Conservation (phyloP, 768 basidiomycete species). For the Pholiota microspora region DNA sequence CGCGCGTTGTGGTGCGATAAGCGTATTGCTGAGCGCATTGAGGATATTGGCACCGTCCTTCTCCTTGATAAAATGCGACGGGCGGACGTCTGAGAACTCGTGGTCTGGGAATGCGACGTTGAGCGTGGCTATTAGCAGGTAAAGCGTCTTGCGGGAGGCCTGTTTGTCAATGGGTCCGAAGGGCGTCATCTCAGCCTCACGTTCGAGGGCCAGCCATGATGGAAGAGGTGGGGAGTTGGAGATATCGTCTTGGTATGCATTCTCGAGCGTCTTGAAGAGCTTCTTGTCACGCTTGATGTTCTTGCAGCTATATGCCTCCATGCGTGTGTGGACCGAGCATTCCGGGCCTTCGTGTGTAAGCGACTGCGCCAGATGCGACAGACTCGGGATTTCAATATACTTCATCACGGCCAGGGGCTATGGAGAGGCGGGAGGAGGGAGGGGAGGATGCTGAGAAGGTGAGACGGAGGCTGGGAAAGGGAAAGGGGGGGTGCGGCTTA, state of each 20-base stretch:
- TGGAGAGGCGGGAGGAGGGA: constrained; percentile 1
- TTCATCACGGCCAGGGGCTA: constrained; percentile 55
- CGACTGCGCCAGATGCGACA: constrained; percentile 72
- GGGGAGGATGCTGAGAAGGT: neutral
- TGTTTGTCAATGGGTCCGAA: constrained; percentile 91
- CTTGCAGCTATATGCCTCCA: constrained; percentile 98
- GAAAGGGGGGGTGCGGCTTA: constrained; percentile 14
- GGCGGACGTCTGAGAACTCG: constrained; percentile 91
- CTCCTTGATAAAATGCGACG: constrained; percentile 87
- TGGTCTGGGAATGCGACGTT: constrained; percentile 98
- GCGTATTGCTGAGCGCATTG: constrained; percentile 80
- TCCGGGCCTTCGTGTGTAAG: constrained; percentile 86
- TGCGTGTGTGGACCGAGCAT: constrained; percentile 85
- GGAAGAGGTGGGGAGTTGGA: constrained; percentile 84
- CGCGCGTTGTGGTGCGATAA: constrained; percentile 69
- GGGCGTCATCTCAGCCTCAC: constrained; percentile 75
- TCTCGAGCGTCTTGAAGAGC: constrained; percentile 90
- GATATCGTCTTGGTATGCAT: constrained; percentile 77
- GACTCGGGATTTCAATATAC: constrained; percentile 82
- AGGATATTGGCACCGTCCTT: constrained; percentile 77
- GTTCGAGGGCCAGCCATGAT: constrained; percentile 70
- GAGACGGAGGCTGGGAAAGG: constrained; percentile 1
- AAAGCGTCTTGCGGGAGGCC: constrained; percentile 85
- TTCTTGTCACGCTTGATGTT: constrained; percentile 96
- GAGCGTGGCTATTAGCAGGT: constrained; percentile 93